Percentiles rank a stretch among this genome's conserved stretches.
Evolutionary conservation across 257 asterid genomes (phyloP).

Genomic region (Penstemon barbatus): DNA sequence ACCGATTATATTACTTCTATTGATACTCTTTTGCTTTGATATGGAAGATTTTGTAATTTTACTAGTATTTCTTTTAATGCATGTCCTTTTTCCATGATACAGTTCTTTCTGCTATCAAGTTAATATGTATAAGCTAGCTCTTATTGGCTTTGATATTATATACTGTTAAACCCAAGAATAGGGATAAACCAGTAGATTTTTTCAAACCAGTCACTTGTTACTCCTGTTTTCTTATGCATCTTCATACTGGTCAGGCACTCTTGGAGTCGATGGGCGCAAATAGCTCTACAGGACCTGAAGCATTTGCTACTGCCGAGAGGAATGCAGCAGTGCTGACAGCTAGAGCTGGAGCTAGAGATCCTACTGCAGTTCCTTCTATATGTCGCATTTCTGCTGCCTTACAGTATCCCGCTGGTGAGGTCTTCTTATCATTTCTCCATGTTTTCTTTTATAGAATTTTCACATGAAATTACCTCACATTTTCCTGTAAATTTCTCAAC

Average conservation of each 20-base stretch:
- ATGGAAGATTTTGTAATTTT: not conserved
- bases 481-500: not conserved
- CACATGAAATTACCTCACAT: slow-evolving; percentile 18
- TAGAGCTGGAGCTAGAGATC: slow-evolving; percentile 97
- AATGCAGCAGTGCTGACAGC: slow-evolving; percentile 88
- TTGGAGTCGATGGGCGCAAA: slow-evolving; percentile 80
- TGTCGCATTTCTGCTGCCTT: slow-evolving; percentile 97
- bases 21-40: not conserved
- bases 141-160: not conserved
- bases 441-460: slow-evolving; percentile 17
- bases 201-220: slow-evolving; percentile 7
- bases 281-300: slow-evolving; percentile 92
- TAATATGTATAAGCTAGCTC: not conserved
- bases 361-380: slow-evolving; percentile 94
- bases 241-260: slow-evolving; percentile 61
- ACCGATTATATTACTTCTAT: not conserved
- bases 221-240: slow-evolving; percentile 24
- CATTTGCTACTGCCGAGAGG: slow-evolving; percentile 86
- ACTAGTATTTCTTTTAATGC: slow-evolving; percentile 1
- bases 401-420: slow-evolving; percentile 89
- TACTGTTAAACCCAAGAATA: slow-evolving; percentile 12
- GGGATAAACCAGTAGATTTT: too few relatives aligned
- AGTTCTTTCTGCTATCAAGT: slow-evolving; percentile 15
- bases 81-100: not conserved
- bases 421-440: slow-evolving; percentile 22